Base-by-base conservation (phyloP, 116 monocot genomes). In the Trichopus zeylanicus region DNA sequence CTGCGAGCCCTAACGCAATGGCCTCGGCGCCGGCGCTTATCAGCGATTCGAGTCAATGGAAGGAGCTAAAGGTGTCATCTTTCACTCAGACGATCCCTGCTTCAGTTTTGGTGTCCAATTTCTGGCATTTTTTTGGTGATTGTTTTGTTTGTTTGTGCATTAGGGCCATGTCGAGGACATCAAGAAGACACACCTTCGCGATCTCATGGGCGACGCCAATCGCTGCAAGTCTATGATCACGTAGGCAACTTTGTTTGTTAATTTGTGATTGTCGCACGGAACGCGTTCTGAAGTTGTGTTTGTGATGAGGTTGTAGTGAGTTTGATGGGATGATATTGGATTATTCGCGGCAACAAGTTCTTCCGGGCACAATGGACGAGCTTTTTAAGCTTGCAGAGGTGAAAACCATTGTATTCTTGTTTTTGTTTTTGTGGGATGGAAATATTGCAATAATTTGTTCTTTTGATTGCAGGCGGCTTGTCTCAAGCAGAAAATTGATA, bases 211-310 rank as follows among this genome's bases (percentile, higher is more conserved):
- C 12, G 87, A 95, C 57, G 65, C 59, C 8, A 81, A 87, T 26
- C 86, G 95, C 5, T 95, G 90, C 90, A 78, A 87, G 81, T 83
- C 81, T n/a, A 89, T 95, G 86, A 95, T 73, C 58, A 78, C 77
- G 95, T 95, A 90, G 67, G 95, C 26, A 3, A 35, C 9, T 20
- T 18, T 0, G 24, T 10, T 35, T 21, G 7, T 16, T 0, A 3
- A 16, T 20, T 21, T 2, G 3, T 51, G 19, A 9, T 51, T 6
- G 15, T 46, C 3, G 5, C 15, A 6, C 18, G 46, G 16, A 46
- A 46, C 3, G 46, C 18, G 46, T 46, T 46, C 15, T 46, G 28
- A 57, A n/a, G 48, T 49, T 63, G 13, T 30, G 0, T 13, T 39
- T 29, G 42, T 48, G 4, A 11, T 51, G 6, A 20, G 64, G 59